Evolutionary conservation across 768 basidiomycete species (phyloP), one percentile per base, ranked within the genome.

Genomic region (Termitomyces sp.): DNA sequence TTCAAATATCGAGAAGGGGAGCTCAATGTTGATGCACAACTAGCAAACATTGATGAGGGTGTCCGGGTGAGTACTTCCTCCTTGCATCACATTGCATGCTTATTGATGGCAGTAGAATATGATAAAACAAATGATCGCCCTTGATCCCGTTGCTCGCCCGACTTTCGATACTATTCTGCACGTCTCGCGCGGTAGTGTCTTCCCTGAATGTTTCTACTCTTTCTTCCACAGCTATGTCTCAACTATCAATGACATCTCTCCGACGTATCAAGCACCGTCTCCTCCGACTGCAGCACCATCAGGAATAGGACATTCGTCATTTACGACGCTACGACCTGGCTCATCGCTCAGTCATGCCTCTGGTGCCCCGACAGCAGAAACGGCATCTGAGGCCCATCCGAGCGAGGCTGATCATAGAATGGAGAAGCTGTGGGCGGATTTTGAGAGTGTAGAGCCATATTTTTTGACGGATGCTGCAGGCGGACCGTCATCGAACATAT

Each of bases 1-100:
- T 98, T 92, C 82, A 94, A 95, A 72, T 99, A 96, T 69, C 77
- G 94, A 42, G 88, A 92, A 64, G 93, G 94, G 7, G 91, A 94
- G 67, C 83, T 89, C 60, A 87, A 79, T 57, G 82, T 96, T 17
- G 91, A 95, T 48, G 72, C 78, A 0, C 85, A 90, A 49, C 75
- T 99, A 11, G 77, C 81, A 31, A 77, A 81, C 43, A 89, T 98
- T 53, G 92, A 91, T 31, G 82, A 81, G 31, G 86, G 86, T 53
- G 87, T 98, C 57, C 81, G 87, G 70, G 96, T 96, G 72, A 88
- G 83, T 68, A 11, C 17, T 52, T 25, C 47, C 17, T 15, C 32
- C 53, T 12, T 66, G 49, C 20, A 29, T 14, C 3, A 59, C 52
- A 34, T 36, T 38, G 40, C 47, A 61, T 40, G 45, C 70, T 77